Base-by-base conservation (phyloP, 2,329 filamentous ascomycete species). In the Leptographium radiaticola region DNA sequence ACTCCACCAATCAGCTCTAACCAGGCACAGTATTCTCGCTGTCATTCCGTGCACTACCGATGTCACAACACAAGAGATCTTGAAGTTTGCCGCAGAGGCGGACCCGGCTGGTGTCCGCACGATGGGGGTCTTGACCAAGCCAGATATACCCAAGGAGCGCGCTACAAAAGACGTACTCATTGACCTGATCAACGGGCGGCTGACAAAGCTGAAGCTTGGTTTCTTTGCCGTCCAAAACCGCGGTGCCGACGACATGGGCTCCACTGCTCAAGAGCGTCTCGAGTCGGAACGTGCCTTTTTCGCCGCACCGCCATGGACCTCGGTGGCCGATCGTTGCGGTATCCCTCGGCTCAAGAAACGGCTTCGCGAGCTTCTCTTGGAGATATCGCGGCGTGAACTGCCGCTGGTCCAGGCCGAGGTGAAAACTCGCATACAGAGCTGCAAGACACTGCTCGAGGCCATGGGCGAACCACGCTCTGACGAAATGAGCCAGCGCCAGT, bases 81-180 rank as follows among this genome's bases (percentile, higher is more conserved):
- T 72, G 6, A 64, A 65, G 44, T 57, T 71, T 2, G 69, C 70
- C 2, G 67, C 63, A 16, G 55, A 64, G 12, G 65, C 62, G 3
- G 75, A 77, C 13, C 67, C 69, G 0, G 53, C 66, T 0, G 73
- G 74, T 0, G 57, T 62, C 5, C 58, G 74, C 0, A 77, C 74
- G 0, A 61, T 77, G 9, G 72, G 71, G 0, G 70, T 77, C 0
- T 66, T 84, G 0, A 84, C 80, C 0, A 84, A 84, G 58, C 75
- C 79, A 0, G 81, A 86, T 54, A 65, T 83, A 0, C 72, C 75
- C 0, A 62, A 62, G 0, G 75, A 78, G 49, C 54, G 61, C 0
- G 65, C 65, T 0, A 70, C 64, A 0, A 65, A 71, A 31, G 60
- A 65, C 0, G 66, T 66, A 1, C 64, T 72, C 1, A 62, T 71